Evolutionary conservation across 202 grass and related monocot species (phyloP).

Genomic region (Thinopyrum obtusiflorum): DNA sequence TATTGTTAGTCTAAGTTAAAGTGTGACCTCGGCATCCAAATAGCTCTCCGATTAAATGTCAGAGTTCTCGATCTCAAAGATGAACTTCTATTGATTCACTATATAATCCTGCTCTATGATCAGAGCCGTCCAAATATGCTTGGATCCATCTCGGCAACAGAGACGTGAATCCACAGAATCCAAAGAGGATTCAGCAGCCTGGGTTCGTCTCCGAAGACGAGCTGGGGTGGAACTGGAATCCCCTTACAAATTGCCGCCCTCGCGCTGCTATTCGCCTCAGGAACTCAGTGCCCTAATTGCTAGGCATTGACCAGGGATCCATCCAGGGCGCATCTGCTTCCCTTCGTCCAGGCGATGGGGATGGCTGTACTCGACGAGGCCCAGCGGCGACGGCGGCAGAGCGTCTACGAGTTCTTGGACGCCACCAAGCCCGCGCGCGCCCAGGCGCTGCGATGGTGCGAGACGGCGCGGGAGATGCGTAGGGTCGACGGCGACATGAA

Average conservation of each 20-base stretch:
- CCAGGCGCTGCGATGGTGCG: background rate
- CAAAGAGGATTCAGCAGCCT: background rate
- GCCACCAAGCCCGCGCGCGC: background rate
- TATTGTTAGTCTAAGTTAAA: too few species aligned
- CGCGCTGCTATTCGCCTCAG: background rate
- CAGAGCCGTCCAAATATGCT: background rate
- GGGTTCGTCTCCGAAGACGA: background rate
- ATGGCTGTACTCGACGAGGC: background rate
- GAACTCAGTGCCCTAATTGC: background rate
- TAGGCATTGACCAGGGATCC: background rate
- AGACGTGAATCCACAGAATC: background rate
- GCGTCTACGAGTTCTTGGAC: background rate
- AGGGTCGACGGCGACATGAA: background rate
- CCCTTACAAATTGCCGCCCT: background rate
- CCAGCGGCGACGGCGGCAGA: background rate
- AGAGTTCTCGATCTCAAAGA: background rate
- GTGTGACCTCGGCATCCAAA: too few species aligned
- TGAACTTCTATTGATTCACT: background rate
- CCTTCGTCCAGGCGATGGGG: background rate
- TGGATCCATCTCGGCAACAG: background rate
- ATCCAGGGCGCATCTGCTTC: background rate
- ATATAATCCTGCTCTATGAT: background rate
- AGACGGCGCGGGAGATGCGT: constrained; percentile 4
- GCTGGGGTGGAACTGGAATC: background rate
- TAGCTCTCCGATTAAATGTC: too few species aligned